phyloP scores from a whole-genome alignment of 345 rosid species.

The Triadica sebifera region DNA sequence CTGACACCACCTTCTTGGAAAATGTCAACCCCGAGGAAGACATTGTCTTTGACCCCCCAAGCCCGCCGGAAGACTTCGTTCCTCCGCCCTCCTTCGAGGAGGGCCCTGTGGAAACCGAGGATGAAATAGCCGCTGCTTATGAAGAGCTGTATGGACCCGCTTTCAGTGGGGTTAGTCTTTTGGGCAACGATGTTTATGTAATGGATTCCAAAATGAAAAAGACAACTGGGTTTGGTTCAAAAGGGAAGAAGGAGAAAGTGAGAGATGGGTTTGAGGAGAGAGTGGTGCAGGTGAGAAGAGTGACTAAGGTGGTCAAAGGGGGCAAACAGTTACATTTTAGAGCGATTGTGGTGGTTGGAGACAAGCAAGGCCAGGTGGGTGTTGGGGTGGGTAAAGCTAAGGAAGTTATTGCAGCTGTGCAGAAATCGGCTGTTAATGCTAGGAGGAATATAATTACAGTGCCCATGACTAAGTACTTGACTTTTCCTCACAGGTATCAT shows the following conservation, averaged over 20 bases:
- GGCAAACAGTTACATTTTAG: constrained; percentile 82
- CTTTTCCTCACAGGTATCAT: constrained; percentile 66
- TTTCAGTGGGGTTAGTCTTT: no score
- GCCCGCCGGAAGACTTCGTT: constrained; percentile 58
- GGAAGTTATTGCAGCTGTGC: constrained; percentile 73
- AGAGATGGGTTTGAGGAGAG: no score
- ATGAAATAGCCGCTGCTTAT: constrained; percentile 65
- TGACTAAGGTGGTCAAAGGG: no score
- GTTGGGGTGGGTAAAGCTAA: constrained; percentile 89
- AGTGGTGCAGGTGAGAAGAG: no score
- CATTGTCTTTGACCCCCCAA: constrained; percentile 55
- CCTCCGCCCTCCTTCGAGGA: constrained; percentile 70
- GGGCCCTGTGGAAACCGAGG: constrained; percentile 60
- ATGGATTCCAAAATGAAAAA: no score
- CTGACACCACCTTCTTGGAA: constrained; percentile 54
- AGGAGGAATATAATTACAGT: constrained; percentile 71
- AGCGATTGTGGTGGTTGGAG: constrained; percentile 81
- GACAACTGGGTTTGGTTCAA: no score
- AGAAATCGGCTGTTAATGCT: constrained; percentile 74
- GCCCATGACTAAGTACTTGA: no score
- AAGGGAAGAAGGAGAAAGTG: no score
- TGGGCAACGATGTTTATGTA: no score
- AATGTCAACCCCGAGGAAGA: constrained; percentile 40
- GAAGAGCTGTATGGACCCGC: constrained; percentile 86
- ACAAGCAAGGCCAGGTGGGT: constrained; percentile 76